A percentile compares a stretch with the other conserved stretches of the same genome.
Conservation (phyloP, 2,329 filamentous ascomycete genomes). For the Fusarium continuum region DNA sequence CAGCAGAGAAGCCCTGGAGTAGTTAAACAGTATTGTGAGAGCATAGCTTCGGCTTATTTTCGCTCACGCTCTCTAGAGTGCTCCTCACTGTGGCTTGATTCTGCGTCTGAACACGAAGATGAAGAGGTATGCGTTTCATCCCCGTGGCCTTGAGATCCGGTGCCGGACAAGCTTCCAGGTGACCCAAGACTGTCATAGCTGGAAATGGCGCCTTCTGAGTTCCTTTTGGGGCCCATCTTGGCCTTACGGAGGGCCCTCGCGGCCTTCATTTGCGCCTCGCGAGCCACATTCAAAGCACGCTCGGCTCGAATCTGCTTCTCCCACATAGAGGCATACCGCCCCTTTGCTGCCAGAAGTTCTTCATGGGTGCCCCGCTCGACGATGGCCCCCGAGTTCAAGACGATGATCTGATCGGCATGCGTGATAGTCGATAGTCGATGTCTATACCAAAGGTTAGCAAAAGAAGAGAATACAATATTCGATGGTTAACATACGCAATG, state of each 20-base stretch:
- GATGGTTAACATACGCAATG: slow-evolving; percentile 74
- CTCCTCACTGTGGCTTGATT: slow-evolving; percentile 49
- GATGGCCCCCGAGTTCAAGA: slow-evolving; percentile 79
- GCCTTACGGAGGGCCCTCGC: slow-evolving; percentile 56
- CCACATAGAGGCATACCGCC: slow-evolving; percentile 88
- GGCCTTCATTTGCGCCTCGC: slow-evolving; percentile 50
- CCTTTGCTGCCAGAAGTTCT: slow-evolving; percentile 74
- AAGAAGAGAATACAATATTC: not conserved
- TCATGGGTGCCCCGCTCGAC: slow-evolving; percentile 82
- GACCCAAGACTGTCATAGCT: slow-evolving; percentile 58
- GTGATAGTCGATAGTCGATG: slow-evolving; percentile 88
- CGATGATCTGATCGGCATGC: slow-evolving; percentile 84
- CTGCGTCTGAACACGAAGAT: slow-evolving; percentile 51
- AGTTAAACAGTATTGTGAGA: not conserved
- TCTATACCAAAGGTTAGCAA: slow-evolving; percentile 49
- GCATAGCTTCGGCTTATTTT: slow-evolving; percentile 17
- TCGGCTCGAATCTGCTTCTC: slow-evolving; percentile 85
- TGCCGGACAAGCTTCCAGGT: slow-evolving; percentile 53
- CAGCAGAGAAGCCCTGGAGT: not conserved
- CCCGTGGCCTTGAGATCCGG: slow-evolving; percentile 47
- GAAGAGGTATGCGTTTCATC: slow-evolving; percentile 49
- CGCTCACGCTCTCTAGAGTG: slow-evolving; percentile 38
- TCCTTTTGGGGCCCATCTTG: slow-evolving; percentile 56
- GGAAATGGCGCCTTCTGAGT: slow-evolving; percentile 55
- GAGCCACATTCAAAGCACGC: slow-evolving; percentile 59